Conservation (phyloP, 768 basidiomycete species). For the Clitopilus passeckerianus region DNA sequence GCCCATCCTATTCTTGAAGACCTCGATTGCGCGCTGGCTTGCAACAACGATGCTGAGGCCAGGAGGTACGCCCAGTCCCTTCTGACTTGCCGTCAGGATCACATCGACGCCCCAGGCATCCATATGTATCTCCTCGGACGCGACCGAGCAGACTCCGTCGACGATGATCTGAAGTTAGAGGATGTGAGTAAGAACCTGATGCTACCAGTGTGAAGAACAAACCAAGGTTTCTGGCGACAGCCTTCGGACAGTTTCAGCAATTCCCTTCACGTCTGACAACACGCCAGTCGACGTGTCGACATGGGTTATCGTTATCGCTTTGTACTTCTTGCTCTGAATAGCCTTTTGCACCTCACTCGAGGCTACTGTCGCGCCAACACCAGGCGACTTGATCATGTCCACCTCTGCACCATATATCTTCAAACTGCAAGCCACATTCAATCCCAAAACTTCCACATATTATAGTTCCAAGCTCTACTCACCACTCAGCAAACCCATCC, state of each 20-base stretch:
- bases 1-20: constrained; percentile 51
- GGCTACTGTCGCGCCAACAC: constrained; percentile 58
- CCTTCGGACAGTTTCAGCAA: constrained; percentile 62
- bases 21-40: constrained; percentile 59
- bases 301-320: constrained; percentile 82
- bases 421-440: constrained; percentile 38
- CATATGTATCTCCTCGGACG: constrained; percentile 84
- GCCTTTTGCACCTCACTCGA: constrained; percentile 53
- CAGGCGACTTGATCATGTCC: constrained; percentile 59
- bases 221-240: constrained; percentile 80
- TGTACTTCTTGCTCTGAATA: constrained; percentile 67
- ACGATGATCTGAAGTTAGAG: constrained; percentile 48
- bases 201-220: background rate
- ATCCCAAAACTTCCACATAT: background rate
- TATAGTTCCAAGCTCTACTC: constrained; percentile 12
- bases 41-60: constrained; percentile 79
- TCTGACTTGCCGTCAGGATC: constrained; percentile 75
- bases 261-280: constrained; percentile 66
- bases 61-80: constrained; percentile 83
- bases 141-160: constrained; percentile 92
- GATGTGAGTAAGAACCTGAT: too few relatives aligned
- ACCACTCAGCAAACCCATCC: constrained; percentile 79
- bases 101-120: constrained; percentile 88
- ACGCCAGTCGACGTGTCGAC: constrained; percentile 87
- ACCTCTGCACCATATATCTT: constrained; percentile 79